A percentile compares a stretch with the other conserved stretches of the same genome.
These are phyloP conservation scores for Ramicandelaber brevisporus DNA, from an alignment of 192 early-diverging fungal genomes.

Conservation along the genomic window DNA sequence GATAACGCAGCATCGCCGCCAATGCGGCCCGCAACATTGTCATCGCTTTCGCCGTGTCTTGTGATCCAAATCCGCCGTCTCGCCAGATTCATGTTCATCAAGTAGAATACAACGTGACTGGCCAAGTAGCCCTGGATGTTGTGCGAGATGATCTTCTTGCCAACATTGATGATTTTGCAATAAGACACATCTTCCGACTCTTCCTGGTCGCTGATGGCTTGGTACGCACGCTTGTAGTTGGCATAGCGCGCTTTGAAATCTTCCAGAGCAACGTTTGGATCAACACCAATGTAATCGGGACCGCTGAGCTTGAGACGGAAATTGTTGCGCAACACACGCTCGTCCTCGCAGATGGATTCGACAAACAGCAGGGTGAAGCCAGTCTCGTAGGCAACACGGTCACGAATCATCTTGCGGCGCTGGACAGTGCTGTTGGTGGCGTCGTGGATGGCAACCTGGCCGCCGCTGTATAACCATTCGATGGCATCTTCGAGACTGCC, in stretches of 20 bases:
- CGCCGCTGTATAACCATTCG: constrained; percentile 63
- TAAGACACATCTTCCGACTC: constrained; percentile 60
- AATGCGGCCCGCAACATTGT: constrained; percentile 61
- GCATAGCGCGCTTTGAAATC: constrained; percentile 68
- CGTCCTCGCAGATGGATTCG: constrained; percentile 60
- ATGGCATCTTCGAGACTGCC: constrained; percentile 81
- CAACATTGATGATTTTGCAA: constrained; percentile 92
- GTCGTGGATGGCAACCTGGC: constrained; percentile 78
- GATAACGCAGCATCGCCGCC: constrained; percentile 74
- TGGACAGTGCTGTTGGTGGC: constrained; percentile 84
- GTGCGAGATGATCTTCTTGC: constrained; percentile 84
- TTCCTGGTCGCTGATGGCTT: constrained; percentile 56
- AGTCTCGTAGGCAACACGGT: constrained; percentile 26
- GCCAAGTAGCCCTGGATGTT: constrained; percentile 82
- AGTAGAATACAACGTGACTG: constrained; percentile 86
- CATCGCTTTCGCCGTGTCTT: constrained; percentile 76
- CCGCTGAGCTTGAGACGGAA: constrained; percentile 72
- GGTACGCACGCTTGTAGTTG: constrained; percentile 88
- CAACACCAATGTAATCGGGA: constrained; percentile 82
- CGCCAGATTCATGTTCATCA: constrained; percentile 91
- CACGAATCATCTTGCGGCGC: constrained; percentile 37
- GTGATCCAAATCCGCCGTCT: constrained; percentile 72
- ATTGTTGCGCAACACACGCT: constrained; percentile 47
- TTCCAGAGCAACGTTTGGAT: constrained; percentile 45
- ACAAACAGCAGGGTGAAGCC: constrained; percentile 44